Base-by-base conservation (phyloP, 2,329 filamentous ascomycete genomes). In the Botrytis hyacinthi region DNA sequence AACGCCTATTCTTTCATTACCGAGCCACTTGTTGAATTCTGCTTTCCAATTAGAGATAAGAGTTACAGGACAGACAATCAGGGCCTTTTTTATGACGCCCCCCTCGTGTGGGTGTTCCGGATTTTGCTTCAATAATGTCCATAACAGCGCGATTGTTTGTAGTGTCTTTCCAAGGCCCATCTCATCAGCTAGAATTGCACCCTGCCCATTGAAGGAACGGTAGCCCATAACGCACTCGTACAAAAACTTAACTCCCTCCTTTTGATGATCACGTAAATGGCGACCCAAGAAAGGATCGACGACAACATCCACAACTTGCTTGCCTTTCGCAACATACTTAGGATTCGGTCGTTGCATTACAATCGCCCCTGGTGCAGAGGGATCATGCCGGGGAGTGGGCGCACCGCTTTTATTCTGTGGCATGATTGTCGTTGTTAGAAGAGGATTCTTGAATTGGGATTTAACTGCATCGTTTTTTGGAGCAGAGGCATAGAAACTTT, bases 221-320 rank as follows among this genome's bases (percentile, higher is more conserved):
- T 93, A 87, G 8, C 91, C 91, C 91, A 93, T 93, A 0, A 93
- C 89, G 79, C 91, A 93, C 81, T 93, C 91, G 78, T 93, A 93
- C 61, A 93, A 81, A 77, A 93, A 93, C 68, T 88, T 84, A 0
- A 93, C 90, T 35, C 91, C 91, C 78, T 91, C 88, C 22, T 89
- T 86, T 79, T 93, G 91, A 80, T 93, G 91, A 20, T 88, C 87
- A 42, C 91, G 87, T 14, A 93, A 83, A 76, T 89, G 86, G 75
- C 88, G 89, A 12, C 84, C 83, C 26, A 93, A 80, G 18, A 91
- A 81, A 2, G 91, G 91, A 80, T 93, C 91, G 4, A 93, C 85
- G 0, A 93, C 91, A 2, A 93, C 91, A 80, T 93, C 91, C 1
- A 93, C 90, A 67, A 92, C 84, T 70, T 89, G 87, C 78, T 90